Base-by-base conservation (phyloP, 1,284 basidiomycete species). In the Ganoderma lucidum region DNA sequence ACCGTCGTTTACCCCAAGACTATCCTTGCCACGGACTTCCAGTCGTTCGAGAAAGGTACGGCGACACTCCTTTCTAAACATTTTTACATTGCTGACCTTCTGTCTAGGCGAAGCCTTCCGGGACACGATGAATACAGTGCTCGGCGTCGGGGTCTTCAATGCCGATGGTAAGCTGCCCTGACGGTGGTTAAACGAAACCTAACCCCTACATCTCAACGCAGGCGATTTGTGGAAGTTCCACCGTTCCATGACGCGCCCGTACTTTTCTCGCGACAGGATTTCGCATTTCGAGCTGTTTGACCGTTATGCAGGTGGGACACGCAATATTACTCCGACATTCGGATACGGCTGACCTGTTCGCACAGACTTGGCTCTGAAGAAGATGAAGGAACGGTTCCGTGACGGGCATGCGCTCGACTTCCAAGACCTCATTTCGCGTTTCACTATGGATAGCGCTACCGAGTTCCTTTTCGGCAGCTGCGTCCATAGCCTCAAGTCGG, bases 381-480 rank as follows among this genome's bases (percentile, higher is more conserved):
- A 70, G 62, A 73, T 73, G 64, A 70, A 71, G 56, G 72, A 73
- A 17, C 70, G 70, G n/a, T 73, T 73, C 65, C 55, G 65, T 30
- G 64, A 59, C 14, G 70, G 70, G 0, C 66, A 70, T 28, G 64
- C 72, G 0, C 23, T 73, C n/a, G 72, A 74, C 64, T 74, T 74
- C 67, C 73, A 74, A 63, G 73, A 83, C 68, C 69, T 81, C 45
- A 72, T 81, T 55, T 74, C 79, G 10, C 75, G 82, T 17, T 83
- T 84, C 72, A 83, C 82, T 0, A 75, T 84, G 55, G 82, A 83
- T 68, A 78, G 79, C 44, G 81, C 82, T 0, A 80, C 81, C 5
- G 82, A 83, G 60, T 84, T 83, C 71, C 78, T 85, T 62, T 84
- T 85, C 70, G 81, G 80, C 23, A 70, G 70, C 28, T 78, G 79